Evolutionary conservation across 2,329 filamentous ascomycete species (phyloP).

Genomic region (Diaporthe sp.): DNA sequence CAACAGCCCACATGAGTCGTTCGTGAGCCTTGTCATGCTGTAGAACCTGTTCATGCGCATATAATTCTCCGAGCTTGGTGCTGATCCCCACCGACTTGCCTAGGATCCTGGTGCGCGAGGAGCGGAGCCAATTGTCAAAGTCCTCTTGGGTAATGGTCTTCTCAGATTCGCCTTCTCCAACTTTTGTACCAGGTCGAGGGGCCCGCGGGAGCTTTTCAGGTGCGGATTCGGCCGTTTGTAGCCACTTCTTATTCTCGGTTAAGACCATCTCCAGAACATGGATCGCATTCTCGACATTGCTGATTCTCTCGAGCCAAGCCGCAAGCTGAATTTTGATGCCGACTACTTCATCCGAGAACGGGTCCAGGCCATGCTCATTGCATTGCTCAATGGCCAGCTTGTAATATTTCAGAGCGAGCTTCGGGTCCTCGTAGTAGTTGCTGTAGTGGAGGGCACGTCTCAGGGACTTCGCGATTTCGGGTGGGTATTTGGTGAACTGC

Average conservation of each 20-base stretch:
- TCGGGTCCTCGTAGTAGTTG: slow-evolving; percentile 80
- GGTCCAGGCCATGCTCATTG: slow-evolving; percentile 81
- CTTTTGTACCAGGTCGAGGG: slow-evolving; percentile 35
- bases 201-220: slow-evolving; percentile 47
- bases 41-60: slow-evolving; percentile 80
- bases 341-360: slow-evolving; percentile 90
- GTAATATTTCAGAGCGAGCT: slow-evolving; percentile 86
- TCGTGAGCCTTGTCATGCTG: slow-evolving; percentile 81
- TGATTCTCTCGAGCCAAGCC: slow-evolving; percentile 82
- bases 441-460: slow-evolving; percentile 90
- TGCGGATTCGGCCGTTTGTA: slow-evolving; percentile 65
- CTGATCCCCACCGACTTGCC: slow-evolving; percentile 81
- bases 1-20: slow-evolving; percentile 83
- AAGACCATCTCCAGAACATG: slow-evolving; percentile 84
- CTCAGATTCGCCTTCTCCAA: slow-evolving; percentile 48
- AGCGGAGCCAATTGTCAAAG: slow-evolving; percentile 58
- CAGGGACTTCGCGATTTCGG: slow-evolving; percentile 80
- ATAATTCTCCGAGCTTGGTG: slow-evolving; percentile 88
- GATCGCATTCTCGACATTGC: slow-evolving; percentile 77
- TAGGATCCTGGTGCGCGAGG: slow-evolving; percentile 72
- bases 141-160: slow-evolving; percentile 36
- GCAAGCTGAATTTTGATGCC: slow-evolving; percentile 89
- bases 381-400: slow-evolving; percentile 82
- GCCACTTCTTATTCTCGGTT: slow-evolving; percentile 75
- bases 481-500: slow-evolving; percentile 72